Evolutionary conservation across 176 grass and related monocot genomes (phyloP), one percentile per base, ranked within the genome.

Genomic region (Leersia perrieri): DNA sequence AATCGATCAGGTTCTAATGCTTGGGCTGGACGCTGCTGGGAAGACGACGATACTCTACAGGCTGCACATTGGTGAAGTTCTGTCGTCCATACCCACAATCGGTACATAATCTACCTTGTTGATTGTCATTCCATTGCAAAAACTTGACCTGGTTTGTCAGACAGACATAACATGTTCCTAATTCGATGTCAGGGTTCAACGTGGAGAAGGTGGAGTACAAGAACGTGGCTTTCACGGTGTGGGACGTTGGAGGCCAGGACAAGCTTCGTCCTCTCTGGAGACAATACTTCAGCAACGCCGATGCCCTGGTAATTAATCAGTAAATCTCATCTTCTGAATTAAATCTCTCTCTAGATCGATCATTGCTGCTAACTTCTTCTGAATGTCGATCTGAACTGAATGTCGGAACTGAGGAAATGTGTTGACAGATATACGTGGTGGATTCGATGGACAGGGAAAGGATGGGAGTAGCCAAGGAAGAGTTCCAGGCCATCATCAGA

Each of bases 221-320:
- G 75, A 85, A 85, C 2, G 75, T 85, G 57, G 75, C 57, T 10
- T 79, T 85, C 75, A 85, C 83, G 75, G 83, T 85, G 2, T 85
- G 83, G 83, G 83, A 85, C 58, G 83, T 85, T 0, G 83, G 83
- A 23, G 74, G 83, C 11, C 75, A 85, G 66, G 74, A 85, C 74
- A 85, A 85, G 75, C 66, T 85, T 23, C 74, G 83, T 16, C 83
- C 75, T 33, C 67, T 85, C 15, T 85, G 74, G 83, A 78, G 75
- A 39, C 75, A 65, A 1, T 85, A 79, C 66, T n/a, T 85, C 3
- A 40, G 36, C 75, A 79, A 79, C 58, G 45, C 75, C 3, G 75
- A 85, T 8, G 75, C 83, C 0, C 32, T 85, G 83, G 83, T 85
- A 63, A 30, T 12, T 34, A 18, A 5, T 9, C 31, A n/a, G n/a